phyloP scores from a whole-genome alignment of 768 basidiomycete genomes.

The Amanita subjunquillea region DNA sequence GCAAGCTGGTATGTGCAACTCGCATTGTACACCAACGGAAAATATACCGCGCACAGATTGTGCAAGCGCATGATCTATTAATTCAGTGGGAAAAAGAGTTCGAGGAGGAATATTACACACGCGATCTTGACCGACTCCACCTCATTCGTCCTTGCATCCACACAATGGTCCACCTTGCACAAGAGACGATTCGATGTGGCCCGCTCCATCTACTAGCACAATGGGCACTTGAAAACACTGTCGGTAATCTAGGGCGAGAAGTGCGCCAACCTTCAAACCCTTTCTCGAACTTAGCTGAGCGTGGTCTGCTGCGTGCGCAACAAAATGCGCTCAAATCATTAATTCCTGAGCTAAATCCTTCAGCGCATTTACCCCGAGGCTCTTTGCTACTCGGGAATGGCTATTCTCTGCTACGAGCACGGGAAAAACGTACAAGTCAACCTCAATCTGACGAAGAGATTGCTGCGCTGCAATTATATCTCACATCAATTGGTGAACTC shows the following conservation, averaged over 20 bases:
- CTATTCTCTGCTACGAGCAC: slow-evolving; percentile 6
- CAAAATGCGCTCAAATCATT: slow-evolving; percentile 8
- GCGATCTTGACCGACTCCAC: no score
- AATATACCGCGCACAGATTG: slow-evolving; percentile 10
- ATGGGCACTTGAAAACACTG: slow-evolving; percentile 18
- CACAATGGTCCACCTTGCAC: no score
- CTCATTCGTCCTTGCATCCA: no score
- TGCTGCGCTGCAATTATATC: no score
- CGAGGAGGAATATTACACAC: no score
- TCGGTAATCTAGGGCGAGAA: slow-evolving; percentile 2
- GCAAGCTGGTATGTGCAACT: slow-evolving; percentile 14
- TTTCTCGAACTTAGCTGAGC: slow-evolving; percentile 16
- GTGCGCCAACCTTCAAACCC: slow-evolving; percentile 14
- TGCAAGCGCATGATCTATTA: slow-evolving; percentile 9
- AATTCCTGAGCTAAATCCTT: slow-evolving; percentile 6
- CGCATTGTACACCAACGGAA: slow-evolving; percentile 12
- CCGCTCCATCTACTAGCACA: slow-evolving; percentile 12
- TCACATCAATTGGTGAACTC: no score
- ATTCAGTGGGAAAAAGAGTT: slow-evolving; percentile 17
- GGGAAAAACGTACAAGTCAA: not conserved
- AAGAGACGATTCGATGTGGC: no score
- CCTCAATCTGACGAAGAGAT: no score
- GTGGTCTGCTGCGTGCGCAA: slow-evolving; percentile 12
- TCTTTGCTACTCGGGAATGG: slow-evolving; percentile 6
- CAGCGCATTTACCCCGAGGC: not conserved